Percentiles rank a stretch among this genome's conserved stretches.
phyloP scores from a whole-genome alignment of 2,329 filamentous ascomycete genomes.

The Monilinia fructicola region DNA sequence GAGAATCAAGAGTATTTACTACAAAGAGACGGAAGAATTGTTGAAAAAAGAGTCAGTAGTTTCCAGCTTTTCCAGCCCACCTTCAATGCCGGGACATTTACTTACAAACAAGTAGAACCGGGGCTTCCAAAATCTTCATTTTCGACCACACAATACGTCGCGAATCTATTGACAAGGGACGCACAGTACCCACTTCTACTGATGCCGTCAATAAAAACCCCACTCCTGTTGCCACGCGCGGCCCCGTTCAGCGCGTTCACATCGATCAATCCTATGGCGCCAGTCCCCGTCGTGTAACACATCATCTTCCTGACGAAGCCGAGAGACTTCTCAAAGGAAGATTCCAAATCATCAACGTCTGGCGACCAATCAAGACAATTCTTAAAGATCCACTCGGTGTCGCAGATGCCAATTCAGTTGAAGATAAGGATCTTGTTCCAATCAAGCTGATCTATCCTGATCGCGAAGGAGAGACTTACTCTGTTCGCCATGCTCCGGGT shows the following conservation, averaged over 20 bases:
- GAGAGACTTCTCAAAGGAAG: slow-evolving; percentile 47
- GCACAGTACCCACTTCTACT: neutral
- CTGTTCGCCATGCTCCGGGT: slow-evolving; percentile 41
- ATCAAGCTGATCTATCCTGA: slow-evolving; percentile 45
- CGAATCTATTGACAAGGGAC: slow-evolving; percentile 32
- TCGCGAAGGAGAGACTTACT: slow-evolving; percentile 26
- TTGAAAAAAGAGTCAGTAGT: slow-evolving; percentile 39
- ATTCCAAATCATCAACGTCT: slow-evolving; percentile 56
- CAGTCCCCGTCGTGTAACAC: slow-evolving; percentile 44
- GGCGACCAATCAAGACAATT: slow-evolving; percentile 53
- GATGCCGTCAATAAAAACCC: neutral
- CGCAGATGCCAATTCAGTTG: slow-evolving; percentile 51
- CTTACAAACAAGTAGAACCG: slow-evolving; percentile 48
- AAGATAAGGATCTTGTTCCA: slow-evolving; percentile 51
- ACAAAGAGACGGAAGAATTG: slow-evolving; percentile 42
- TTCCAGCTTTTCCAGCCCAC: too few species aligned
- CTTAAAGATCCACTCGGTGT: slow-evolving; percentile 55
- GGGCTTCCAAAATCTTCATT: slow-evolving; percentile 56
- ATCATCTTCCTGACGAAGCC: slow-evolving; percentile 49
- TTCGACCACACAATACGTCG: slow-evolving; percentile 64
- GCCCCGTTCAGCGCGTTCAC: slow-evolving; percentile 53
- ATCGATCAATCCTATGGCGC: slow-evolving; percentile 57
- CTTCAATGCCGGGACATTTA: slow-evolving; percentile 1
- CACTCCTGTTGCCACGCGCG: slow-evolving; percentile 39
- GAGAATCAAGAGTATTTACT: slow-evolving; percentile 41